phyloP scores from a whole-genome alignment of 164 flowering plant genomes.

The Vitis amurensis region DNA sequence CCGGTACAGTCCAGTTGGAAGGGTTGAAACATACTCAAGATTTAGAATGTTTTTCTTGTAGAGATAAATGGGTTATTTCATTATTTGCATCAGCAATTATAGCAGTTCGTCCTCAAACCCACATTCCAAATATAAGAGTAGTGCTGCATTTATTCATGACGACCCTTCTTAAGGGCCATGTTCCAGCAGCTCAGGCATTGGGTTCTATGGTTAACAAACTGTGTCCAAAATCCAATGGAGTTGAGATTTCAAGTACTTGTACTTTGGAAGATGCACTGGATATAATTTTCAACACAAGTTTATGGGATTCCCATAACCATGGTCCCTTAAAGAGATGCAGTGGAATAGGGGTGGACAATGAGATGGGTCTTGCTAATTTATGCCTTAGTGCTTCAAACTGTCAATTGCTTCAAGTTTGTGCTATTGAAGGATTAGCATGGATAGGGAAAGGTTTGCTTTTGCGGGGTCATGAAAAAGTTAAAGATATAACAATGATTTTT shows the following conservation, averaged over 20 bases:
- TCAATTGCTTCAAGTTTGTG: slow-evolving; percentile 38
- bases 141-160: slow-evolving; percentile 41
- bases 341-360: slow-evolving; percentile 16
- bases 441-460: slow-evolving; percentile 89
- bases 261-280: slow-evolving; percentile 67
- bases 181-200: slow-evolving; percentile 87
- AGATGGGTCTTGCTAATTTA: slow-evolving; percentile 20
- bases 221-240: slow-evolving; percentile 25
- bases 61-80: slow-evolving; percentile 68
- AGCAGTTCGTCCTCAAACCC: slow-evolving; percentile 67
- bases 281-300: slow-evolving; percentile 36
- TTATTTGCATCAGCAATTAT: slow-evolving; percentile 76
- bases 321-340: slow-evolving; percentile 8
- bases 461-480: slow-evolving; percentile 85
- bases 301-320: slow-evolving; percentile 20
- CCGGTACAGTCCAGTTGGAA: slow-evolving; percentile 23
- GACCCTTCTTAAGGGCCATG: slow-evolving; percentile 51
- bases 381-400: slow-evolving; percentile 14
- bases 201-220: slow-evolving; percentile 88
- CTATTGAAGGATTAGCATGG: slow-evolving; percentile 83
- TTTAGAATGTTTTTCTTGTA: slow-evolving; percentile 25
- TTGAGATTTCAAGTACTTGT: slow-evolving; percentile 29
- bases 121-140: slow-evolving; percentile 43
- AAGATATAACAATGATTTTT: slow-evolving; percentile 56
- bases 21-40: slow-evolving; percentile 17